Percentiles rank a stretch among this genome's conserved stretches.
These are phyloP conservation scores for Lactifluus piperatus DNA, from an alignment of 768 basidiomycete species.

Conservation along the genomic window DNA sequence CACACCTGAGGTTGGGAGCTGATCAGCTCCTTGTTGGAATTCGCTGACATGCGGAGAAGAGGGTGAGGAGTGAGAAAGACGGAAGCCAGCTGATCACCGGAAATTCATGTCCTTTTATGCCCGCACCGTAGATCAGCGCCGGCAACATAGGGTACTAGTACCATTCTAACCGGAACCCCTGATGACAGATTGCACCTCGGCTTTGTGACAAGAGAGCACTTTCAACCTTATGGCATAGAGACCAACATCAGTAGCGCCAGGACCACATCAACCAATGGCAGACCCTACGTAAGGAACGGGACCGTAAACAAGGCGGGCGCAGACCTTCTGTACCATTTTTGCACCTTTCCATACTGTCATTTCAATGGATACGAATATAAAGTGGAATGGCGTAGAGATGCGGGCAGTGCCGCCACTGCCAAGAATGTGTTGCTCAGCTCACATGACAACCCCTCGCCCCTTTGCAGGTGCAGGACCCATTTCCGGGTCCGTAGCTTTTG, in stretches of 20 bases:
- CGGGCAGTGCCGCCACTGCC: too few species aligned
- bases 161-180: not conserved
- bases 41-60: not conserved
- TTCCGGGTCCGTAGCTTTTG: too few species aligned
- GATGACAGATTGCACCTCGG: not conserved
- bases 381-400: too few species aligned
- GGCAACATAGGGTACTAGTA: not conserved
- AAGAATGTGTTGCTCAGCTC: too few species aligned
- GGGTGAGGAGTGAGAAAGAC: not conserved
- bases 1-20: conserved; percentile 10
- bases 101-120: not conserved
- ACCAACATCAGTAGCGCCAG: not conserved
- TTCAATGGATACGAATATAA: too few species aligned
- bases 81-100: too few species aligned
- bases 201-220: not conserved
- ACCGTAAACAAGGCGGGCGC: not conserved
- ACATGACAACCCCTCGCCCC: too few species aligned
- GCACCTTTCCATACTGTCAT: not conserved
- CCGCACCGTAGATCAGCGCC: not conserved
- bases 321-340: not conserved
- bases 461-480: too few species aligned
- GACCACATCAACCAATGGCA: not conserved
- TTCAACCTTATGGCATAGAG: not conserved
- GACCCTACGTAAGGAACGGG: not conserved
- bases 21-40: not conserved